Percentiles rank a stretch among this genome's conserved stretches.
Conservation (phyloP, 163 green algal species). For the Chlorella variabilis region DNA sequence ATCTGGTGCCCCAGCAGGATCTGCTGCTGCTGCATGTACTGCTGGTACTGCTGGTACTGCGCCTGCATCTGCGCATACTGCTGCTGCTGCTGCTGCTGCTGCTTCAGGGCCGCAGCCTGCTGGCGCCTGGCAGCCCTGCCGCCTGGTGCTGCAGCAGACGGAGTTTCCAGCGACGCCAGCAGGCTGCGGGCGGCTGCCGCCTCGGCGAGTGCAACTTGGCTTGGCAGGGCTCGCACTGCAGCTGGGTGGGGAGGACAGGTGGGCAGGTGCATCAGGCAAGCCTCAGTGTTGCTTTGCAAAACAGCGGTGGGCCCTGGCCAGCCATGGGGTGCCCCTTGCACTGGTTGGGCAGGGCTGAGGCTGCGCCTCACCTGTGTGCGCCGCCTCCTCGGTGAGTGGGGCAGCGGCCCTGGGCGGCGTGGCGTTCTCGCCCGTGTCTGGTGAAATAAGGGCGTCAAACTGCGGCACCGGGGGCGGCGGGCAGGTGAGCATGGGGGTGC, state of each 20-base stretch:
- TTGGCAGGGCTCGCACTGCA: too few species aligned
- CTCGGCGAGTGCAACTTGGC: too few species aligned
- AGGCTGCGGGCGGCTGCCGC: neutral
- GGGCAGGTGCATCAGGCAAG: too few species aligned
- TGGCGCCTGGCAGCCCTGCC: neutral
- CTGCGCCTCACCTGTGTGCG: too few species aligned
- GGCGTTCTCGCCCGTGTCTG: neutral
- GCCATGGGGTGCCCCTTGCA: too few species aligned
- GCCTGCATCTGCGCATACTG: neutral
- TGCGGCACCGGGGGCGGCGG: neutral
- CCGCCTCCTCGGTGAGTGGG: too few species aligned
- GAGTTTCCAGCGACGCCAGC: neutral
- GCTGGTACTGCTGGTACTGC: too few species aligned
- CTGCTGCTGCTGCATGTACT: neutral
- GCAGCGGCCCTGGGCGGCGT: neutral
- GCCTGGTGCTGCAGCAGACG: neutral
- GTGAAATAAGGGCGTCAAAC: constrained; percentile 3
- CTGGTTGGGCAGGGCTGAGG: too few species aligned
- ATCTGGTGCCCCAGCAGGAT: neutral
- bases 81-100: neutral
- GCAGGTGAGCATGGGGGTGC: neutral
- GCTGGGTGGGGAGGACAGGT: too few species aligned
- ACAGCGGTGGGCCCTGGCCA: too few species aligned
- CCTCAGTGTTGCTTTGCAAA: too few species aligned
- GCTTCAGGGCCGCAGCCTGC: neutral